A percentile compares a stretch with the other conserved stretches of the same genome.
Evolutionary conservation across 2,329 filamentous ascomycete species (phyloP).

Genomic region (Hymenotorrendiella dingleyae): DNA sequence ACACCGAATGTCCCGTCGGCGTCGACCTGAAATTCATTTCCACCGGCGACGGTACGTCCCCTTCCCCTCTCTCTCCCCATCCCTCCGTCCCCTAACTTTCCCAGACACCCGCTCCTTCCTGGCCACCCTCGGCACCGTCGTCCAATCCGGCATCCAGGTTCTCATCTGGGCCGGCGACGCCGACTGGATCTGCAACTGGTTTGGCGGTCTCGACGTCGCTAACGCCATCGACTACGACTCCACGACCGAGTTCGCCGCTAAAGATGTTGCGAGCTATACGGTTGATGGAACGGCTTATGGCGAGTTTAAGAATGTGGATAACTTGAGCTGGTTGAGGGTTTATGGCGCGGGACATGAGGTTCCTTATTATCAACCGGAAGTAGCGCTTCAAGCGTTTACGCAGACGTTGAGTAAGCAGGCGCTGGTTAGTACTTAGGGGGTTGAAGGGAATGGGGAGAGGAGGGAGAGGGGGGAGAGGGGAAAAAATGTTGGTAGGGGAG

Average conservation of each 20-base stretch:
- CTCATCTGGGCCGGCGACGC: slow-evolving; percentile 49
- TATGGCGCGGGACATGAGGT: slow-evolving; percentile 38
- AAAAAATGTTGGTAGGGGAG: no score
- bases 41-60: slow-evolving; percentile 32
- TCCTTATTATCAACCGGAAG: slow-evolving; percentile 30
- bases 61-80: slow-evolving; percentile 12
- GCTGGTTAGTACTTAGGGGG: slow-evolving; percentile 31
- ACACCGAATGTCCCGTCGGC: slow-evolving; percentile 34
- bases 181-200: slow-evolving; percentile 53
- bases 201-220: slow-evolving; percentile 40
- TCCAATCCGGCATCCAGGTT: slow-evolving; percentile 40
- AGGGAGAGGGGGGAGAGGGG: no score
- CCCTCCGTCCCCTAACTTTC: slow-evolving; percentile 11
- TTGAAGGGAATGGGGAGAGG: no score
- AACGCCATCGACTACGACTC: slow-evolving; percentile 38
- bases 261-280: slow-evolving; percentile 37
- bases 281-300: slow-evolving; percentile 41
- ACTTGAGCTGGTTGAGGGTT: slow-evolving; percentile 42
- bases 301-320: slow-evolving; percentile 42
- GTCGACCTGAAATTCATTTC: slow-evolving; percentile 31
- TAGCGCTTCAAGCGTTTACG: slow-evolving; percentile 38
- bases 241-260: slow-evolving; percentile 34
- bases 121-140: slow-evolving; percentile 35
- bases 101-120: slow-evolving; percentile 36
- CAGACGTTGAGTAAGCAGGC: slow-evolving; percentile 36